A percentile compares a stretch with the other conserved stretches of the same genome.
Evolutionary conservation across 176 grass and related monocot species (phyloP).

Genomic region (Lolium multiflorum): DNA sequence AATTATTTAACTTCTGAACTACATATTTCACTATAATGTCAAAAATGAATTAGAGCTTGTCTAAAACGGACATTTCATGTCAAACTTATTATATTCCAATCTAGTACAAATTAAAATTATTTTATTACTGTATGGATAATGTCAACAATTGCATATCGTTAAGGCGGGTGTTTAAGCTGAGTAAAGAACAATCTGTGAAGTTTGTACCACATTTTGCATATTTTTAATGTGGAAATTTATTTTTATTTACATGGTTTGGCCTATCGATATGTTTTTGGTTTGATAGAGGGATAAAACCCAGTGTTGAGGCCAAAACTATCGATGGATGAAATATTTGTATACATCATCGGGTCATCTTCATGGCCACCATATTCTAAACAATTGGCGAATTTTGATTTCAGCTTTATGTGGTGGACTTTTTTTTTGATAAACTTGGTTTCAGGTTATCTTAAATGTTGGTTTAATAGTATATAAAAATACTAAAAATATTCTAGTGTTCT

Average conservation of each 20-base stretch:
- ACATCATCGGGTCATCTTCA: not conserved
- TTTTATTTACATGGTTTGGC: not conserved
- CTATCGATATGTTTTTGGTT: not conserved
- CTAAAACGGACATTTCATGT: not conserved
- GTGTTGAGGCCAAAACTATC: not conserved
- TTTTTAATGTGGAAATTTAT: not conserved
- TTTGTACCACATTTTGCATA: not conserved
- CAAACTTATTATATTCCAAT: not conserved
- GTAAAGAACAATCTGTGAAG: not conserved
- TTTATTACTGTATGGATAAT: not conserved
- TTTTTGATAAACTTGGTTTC: not conserved
- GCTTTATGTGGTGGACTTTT: not conserved
- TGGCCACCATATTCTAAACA: not conserved
- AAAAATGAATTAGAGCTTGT: not conserved
- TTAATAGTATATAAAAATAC: not conserved
- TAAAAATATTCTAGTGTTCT: not conserved
- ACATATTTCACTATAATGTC: not conserved
- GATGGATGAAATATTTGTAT: not conserved
- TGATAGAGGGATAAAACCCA: not conserved
- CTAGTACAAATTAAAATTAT: not conserved
- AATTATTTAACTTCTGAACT: not conserved
- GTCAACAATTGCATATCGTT: not conserved
- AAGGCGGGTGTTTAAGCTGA: not conserved
- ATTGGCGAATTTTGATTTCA: not conserved
- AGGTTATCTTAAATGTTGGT: not conserved